Base-by-base conservation (phyloP, 1,284 basidiomycete species). In the Takashimella koratensis region DNA sequence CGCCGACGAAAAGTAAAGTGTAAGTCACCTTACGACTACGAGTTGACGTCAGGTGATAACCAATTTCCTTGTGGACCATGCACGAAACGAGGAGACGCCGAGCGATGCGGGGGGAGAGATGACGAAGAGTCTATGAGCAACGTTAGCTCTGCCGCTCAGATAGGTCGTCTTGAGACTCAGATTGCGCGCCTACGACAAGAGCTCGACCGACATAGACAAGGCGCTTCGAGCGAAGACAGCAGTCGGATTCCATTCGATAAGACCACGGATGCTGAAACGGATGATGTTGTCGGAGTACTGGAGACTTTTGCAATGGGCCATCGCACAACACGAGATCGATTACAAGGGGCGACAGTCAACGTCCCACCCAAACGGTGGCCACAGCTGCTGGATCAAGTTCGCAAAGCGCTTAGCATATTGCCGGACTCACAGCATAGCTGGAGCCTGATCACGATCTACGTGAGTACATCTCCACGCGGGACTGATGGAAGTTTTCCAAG, bases 261-360 rank as follows among this genome's bases (percentile, higher is more conserved):
- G 30, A 36, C 10, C 30, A 36, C 25, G 5, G 24, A 52, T 10
- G 30, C 43, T 16, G 50, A 44, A 21, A 45, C 20, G 13, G 52
- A 53, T 13, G 21, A 48, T 30, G 40, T 48, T n/a, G 52, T 47
- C 2, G 22, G 36, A 43, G 26, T 54, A 24, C 22, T 54, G 24
- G 52, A 54, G 23, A 43, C 36, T 19, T 54, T 54, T 25, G 52
- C 52, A 4, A 54, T 54, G 52, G 52, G 52, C 2, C 47, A 54
- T 54, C 4, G 47, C 5, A 30, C 26, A 3, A 54, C 26, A n/a
- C 52, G 49, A 47, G 42, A 43, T 13, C 39, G 49, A 40, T 23
- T 44, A 42, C 42, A 36, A 44, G 52, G 47, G 5, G 47, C 42
- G 8, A 42, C 41, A 11, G 47, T 36, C 26, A 44, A 54, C 20